Base-by-base conservation (phyloP, 805 yeast genomes). In the Scheffersomyces spartinae region DNA sequence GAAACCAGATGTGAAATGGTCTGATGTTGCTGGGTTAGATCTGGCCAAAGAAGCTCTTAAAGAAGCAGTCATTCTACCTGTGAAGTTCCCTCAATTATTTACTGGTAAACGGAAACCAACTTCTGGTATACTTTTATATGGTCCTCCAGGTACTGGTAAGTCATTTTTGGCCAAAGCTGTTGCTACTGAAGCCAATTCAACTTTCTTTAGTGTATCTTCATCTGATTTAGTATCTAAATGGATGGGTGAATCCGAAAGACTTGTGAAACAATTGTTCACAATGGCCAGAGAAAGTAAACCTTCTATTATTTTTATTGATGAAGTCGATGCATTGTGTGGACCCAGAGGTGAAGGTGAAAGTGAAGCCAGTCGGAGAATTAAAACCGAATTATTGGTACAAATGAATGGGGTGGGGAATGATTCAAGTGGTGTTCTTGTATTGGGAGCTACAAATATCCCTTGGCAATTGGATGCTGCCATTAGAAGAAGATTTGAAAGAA, bases 371-470 rank as follows among this genome's bases (percentile, higher is more conserved):
- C 71, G 98, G 46, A 74, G 98, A 59, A 88, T 91, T 43, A 88
- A 91, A 49, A 91, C 98, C 0, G 98, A 91, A 49, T 61, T 91
- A 29, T 66, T 91, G 40, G 97, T 91, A 4, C 98, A 91, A 49
- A 91, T 91, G 98, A 91, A 91, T 52, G 98, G 98, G 41, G 98
- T 91, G 9, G 98, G 98, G 9, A 86, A 84, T 47, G 97, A 91
- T 47, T 61, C 95, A 1, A 66, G 68, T 24, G 98, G 98, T 6
- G 96, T 91, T 2, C 61, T 91, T 18, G 97, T 91, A 1, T 62
- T 91, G 26, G 98, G 98, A 15, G 98, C 98, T 2, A 91, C 98
- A 6, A 91, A 91, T 51, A 91, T 91, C 33, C 98, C 98, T 11
- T 91, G 98, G 98, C 96, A 88, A 57, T 64, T 91, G 39, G 98